Conservation (phyloP, 345 rosid species). For the Citrus glauca region DNA sequence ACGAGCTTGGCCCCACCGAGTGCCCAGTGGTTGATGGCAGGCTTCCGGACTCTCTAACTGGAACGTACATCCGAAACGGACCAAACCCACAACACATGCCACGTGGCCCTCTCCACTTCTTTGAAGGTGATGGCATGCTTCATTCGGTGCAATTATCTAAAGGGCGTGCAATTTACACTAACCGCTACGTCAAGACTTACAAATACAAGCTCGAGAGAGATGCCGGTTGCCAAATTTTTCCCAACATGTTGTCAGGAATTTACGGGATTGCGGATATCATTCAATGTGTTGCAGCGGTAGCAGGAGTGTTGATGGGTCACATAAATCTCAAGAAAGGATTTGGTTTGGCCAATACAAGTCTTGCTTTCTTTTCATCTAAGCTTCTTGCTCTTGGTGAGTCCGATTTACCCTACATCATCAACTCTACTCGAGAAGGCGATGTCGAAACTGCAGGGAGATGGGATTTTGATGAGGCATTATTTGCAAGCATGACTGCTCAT, state of each 20-base stretch:
- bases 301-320: conserved; percentile 7
- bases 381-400: conserved; percentile 21
- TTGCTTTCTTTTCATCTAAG: conserved; percentile 10
- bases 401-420: conserved; percentile 16
- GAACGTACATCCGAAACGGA: conserved; percentile 24
- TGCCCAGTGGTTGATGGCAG: conserved; percentile 15
- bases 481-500: conserved; percentile 26
- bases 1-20: conserved; percentile 5
- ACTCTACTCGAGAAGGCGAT: conserved; percentile 11
- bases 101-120: conserved; percentile 18
- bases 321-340: conserved; percentile 7
- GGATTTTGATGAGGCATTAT: conserved; percentile 11
- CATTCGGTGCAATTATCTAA: conserved; percentile 12
- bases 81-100: conserved; percentile 20
- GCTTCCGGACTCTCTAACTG: conserved; percentile 9
- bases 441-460: conserved; percentile 11
- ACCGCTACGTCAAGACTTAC: conserved; percentile 25
- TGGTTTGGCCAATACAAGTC: conserved; percentile 20
- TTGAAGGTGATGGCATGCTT: conserved; percentile 30
- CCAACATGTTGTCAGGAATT: conserved; percentile 13
- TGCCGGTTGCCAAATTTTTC: conserved; percentile 14
- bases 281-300: background rate
- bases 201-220: conserved; percentile 18
- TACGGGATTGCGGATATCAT: background rate
- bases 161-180: conserved; percentile 3